Conservation (phyloP, 2,329 filamentous ascomycete species). For the Ophiostoma quercus region DNA sequence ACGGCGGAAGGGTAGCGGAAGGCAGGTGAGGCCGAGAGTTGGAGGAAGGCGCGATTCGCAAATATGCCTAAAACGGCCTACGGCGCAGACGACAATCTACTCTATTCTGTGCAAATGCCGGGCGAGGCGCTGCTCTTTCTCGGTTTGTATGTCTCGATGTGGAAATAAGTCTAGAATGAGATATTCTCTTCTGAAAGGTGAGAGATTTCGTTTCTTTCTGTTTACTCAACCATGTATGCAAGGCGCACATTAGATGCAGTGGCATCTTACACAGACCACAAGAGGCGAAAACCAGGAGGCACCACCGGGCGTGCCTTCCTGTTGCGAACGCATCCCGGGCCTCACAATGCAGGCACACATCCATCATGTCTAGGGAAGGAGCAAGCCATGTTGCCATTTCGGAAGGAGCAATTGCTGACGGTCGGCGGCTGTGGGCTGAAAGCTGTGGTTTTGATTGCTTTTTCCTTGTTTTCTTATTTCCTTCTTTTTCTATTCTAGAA, state of each 20-base stretch:
- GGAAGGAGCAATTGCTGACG: not conserved
- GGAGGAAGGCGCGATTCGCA: constrained; percentile 8
- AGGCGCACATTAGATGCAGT: constrained; percentile 10
- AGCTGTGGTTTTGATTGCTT: not conserved
- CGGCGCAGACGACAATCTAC: not conserved
- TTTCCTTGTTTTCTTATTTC: not conserved
- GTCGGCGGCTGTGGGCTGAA: not conserved
- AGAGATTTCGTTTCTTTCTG: not conserved
- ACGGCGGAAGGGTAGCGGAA: not conserved
- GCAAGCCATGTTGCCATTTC: not conserved
- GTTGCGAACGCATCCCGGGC: constrained; percentile 1
- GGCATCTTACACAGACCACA: constrained; percentile 8
- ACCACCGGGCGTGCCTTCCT: constrained; percentile 12
- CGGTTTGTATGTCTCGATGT: not conserved
- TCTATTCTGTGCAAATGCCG: not conserved
- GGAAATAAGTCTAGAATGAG: not conserved
- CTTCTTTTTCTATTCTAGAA: no score
- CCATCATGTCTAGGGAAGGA: not conserved
- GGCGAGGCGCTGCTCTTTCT: not conserved
- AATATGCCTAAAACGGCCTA: not conserved
- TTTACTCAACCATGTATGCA: not conserved
- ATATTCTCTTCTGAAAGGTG: no score
- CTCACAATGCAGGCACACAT: not conserved
- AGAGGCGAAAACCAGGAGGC: not conserved
- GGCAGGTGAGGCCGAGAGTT: not conserved